Evolutionary conservation across 345 rosid genomes (phyloP).

Genomic region (Noccaea bulbosa): DNA sequence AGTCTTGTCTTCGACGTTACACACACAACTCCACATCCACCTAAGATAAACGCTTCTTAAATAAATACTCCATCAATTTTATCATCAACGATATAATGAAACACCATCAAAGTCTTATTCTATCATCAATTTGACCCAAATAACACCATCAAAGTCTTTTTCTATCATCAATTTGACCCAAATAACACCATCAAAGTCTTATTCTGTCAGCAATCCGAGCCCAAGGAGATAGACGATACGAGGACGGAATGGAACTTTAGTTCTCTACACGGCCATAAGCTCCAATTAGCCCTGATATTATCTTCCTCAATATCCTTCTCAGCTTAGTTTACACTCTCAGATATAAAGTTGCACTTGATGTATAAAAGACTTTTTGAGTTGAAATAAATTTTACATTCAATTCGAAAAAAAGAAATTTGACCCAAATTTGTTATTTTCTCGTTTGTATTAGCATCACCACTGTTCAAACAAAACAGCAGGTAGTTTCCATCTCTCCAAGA

Average conservation of each 20-base stretch:
- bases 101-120: neutral
- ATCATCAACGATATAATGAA: too few species aligned
- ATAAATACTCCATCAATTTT: too few species aligned
- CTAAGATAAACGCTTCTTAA: constrained; percentile 22
- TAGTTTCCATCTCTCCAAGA: neutral
- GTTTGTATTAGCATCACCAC: neutral
- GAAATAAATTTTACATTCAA: too few species aligned
- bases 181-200: constrained; percentile 1
- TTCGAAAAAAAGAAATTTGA: too few species aligned
- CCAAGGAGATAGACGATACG: too few species aligned
- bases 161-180: neutral
- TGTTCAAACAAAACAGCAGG: constrained; percentile 5
- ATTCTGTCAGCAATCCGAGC: neutral
- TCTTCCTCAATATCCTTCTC: too few species aligned
- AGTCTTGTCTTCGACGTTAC: constrained; percentile 46
- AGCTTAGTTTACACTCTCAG: too few species aligned
- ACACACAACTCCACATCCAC: constrained; percentile 30
- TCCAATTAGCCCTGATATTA: too few species aligned
- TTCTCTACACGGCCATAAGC: too few species aligned
- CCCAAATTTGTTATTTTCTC: neutral
- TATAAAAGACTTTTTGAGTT: too few species aligned
- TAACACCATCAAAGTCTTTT: neutral
- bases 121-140: neutral
- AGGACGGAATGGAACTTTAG: too few species aligned
- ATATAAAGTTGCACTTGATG: too few species aligned